Evolutionary conservation across 202 grass and related monocot genomes (phyloP).

Genomic region (Dendrocalamus latiflorus): DNA sequence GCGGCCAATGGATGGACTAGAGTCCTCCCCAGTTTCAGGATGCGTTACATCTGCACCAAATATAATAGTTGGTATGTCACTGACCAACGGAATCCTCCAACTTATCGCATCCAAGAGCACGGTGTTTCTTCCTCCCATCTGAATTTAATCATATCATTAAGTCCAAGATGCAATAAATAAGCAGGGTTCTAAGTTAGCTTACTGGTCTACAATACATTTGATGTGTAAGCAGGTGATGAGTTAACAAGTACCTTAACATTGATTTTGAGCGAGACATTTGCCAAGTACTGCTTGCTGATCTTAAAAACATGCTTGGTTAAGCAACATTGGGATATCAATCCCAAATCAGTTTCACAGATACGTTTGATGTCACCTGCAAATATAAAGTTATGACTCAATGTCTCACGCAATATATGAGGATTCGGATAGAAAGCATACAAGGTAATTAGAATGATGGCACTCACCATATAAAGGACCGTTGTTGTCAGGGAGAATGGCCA

Average conservation of each 20-base stretch:
- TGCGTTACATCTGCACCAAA: slow-evolving; percentile 99
- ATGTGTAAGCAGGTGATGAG: slow-evolving; percentile 12
- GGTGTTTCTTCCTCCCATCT: slow-evolving; percentile 89
- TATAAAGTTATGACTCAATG: background rate
- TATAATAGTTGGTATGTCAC: slow-evolving; percentile 98
- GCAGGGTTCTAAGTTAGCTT: background rate
- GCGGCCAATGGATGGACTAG: slow-evolving; percentile 94
- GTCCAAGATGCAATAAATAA: slow-evolving; percentile 15
- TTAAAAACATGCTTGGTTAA: slow-evolving; percentile 99
- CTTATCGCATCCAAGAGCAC: slow-evolving; percentile 90
- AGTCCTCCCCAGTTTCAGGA: slow-evolving; percentile 97
- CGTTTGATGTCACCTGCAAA: slow-evolving; percentile 91
- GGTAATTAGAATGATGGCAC: slow-evolving; percentile 9
- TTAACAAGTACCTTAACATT: slow-evolving; percentile 84
- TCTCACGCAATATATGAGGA: background rate
- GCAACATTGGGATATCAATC: slow-evolving; percentile 92
- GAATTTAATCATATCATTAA: slow-evolving; percentile 16
- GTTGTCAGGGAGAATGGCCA: slow-evolving; percentile 93
- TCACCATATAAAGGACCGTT: slow-evolving; percentile 89
- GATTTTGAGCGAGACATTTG: slow-evolving; percentile 98
- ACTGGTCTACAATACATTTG: background rate
- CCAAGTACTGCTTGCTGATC: slow-evolving; percentile 95
- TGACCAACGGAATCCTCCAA: slow-evolving; percentile 95
- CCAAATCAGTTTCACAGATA: slow-evolving; percentile 97
- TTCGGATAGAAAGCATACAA: background rate